These are phyloP conservation scores for Xylaria scruposa DNA, from an alignment of 495 filamentous ascomycete genomes.

Conservation along the genomic window DNA sequence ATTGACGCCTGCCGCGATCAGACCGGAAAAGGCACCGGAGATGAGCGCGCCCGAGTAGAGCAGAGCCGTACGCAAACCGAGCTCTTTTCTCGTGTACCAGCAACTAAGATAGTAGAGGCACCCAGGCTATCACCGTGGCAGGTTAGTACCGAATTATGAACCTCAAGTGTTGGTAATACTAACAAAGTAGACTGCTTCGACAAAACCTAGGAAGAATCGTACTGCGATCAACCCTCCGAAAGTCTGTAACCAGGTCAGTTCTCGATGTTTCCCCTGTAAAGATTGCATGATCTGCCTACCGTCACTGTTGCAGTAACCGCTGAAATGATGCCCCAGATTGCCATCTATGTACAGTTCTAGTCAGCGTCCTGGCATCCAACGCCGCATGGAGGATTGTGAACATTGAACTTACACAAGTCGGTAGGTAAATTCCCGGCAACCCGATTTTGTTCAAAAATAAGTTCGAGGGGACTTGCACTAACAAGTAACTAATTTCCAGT, in stretches of 20 bases:
- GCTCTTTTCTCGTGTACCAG: slow-evolving; percentile 67
- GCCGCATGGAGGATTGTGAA: background rate
- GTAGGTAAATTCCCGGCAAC: slow-evolving; percentile 69
- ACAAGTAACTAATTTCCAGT: slow-evolving; percentile 51
- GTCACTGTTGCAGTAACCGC: slow-evolving; percentile 66
- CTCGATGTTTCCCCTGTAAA: background rate
- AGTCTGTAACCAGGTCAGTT: slow-evolving; percentile 41
- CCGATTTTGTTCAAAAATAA: slow-evolving; percentile 64
- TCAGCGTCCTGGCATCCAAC: slow-evolving; percentile 30
- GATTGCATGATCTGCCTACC: background rate
- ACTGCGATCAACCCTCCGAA: slow-evolving; percentile 68
- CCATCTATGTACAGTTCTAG: slow-evolving; percentile 52
- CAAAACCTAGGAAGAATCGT: slow-evolving; percentile 75
- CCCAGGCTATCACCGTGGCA: slow-evolving; percentile 47
- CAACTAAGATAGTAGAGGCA: slow-evolving; percentile 62
- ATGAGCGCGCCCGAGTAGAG: slow-evolving; percentile 68
- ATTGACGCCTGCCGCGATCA: slow-evolving; percentile 65
- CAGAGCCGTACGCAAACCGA: slow-evolving; percentile 63
- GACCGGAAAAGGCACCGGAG: slow-evolving; percentile 68
- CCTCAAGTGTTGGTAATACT: slow-evolving; percentile 24
- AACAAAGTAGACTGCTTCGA: slow-evolving; percentile 58
- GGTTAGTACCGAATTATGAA: slow-evolving; percentile 5
- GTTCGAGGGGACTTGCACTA: slow-evolving; percentile 68
- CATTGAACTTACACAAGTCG: slow-evolving; percentile 50
- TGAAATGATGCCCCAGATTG: slow-evolving; percentile 77